These are phyloP conservation scores for Acer saccharum DNA, from an alignment of 345 rosid genomes.

Conservation along the genomic window DNA sequence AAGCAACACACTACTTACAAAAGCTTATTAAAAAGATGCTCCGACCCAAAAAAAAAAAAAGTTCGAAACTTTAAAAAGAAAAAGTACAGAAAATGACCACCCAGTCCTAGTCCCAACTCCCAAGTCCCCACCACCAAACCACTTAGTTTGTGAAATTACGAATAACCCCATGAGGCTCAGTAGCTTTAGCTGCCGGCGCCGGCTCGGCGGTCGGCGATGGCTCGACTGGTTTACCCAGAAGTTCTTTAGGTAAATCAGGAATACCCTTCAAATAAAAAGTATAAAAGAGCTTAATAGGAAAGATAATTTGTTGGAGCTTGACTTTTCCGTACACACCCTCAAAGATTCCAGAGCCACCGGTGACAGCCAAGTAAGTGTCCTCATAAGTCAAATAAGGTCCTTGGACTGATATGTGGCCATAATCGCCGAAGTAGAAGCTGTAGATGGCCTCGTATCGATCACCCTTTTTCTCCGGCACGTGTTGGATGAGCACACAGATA, in stretches of 20 bases:
- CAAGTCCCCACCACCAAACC: background rate
- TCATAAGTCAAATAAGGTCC: conserved; percentile 50
- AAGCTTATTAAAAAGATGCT: no score
- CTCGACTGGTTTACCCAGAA: conserved; percentile 41
- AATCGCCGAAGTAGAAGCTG: conserved; percentile 64
- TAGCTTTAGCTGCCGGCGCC: conserved; percentile 47
- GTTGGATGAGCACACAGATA: conserved; percentile 45
- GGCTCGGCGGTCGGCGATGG: conserved; percentile 50
- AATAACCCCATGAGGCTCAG: conserved; percentile 40
- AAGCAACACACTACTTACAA: no score
- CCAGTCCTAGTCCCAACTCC: background rate
- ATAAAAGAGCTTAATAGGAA: conserved; percentile 61
- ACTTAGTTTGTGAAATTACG: conserved; percentile 41
- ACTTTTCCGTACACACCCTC: conserved; percentile 59
- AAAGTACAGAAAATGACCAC: background rate
- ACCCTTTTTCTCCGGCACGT: conserved; percentile 44
- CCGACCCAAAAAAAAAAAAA: background rate
- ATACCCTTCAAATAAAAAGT: conserved; percentile 57
- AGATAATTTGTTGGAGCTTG: conserved; percentile 48
- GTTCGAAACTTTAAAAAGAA: background rate
- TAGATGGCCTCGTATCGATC: conserved; percentile 56
- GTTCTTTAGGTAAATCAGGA: conserved; percentile 37
- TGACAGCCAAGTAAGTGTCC: conserved; percentile 49
- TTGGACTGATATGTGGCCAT: conserved; percentile 57
- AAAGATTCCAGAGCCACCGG: conserved; percentile 57